These are phyloP conservation scores for Penicillium nucicola DNA, from an alignment of 495 filamentous ascomycete genomes.

Conservation along the genomic window DNA sequence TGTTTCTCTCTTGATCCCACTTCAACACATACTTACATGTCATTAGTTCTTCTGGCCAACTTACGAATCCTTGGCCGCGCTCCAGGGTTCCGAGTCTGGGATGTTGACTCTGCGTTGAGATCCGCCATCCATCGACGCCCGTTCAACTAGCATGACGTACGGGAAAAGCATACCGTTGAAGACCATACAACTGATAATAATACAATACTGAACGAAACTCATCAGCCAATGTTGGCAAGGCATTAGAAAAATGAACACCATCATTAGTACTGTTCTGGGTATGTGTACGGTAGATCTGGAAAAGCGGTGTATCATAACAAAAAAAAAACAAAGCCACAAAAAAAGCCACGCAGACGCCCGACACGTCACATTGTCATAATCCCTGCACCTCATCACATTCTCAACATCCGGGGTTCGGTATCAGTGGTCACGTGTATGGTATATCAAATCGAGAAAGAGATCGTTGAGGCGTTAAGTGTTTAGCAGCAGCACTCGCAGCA, in stretches of 20 bases:
- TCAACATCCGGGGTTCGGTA: background rate
- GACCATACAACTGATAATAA: too few relatives aligned
- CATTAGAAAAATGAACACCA: conserved; percentile 1
- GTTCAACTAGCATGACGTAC: background rate
- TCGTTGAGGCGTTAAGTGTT: background rate
- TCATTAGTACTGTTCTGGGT: conserved; percentile 11
- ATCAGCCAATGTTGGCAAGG: background rate
- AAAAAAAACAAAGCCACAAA: background rate
- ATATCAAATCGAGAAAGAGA: background rate
- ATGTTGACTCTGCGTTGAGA: conserved; percentile 26
- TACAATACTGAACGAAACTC: too few relatives aligned
- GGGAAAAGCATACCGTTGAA: background rate
- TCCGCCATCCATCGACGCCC: conserved; percentile 15
- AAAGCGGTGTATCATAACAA: background rate
- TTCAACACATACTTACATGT: background rate
- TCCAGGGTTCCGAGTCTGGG: conserved; percentile 22
- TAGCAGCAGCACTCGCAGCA: conserved; percentile 48
- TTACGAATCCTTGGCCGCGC: conserved; percentile 25
- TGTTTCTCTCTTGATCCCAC: background rate
- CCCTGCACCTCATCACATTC: too few relatives aligned
- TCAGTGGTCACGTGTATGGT: background rate
- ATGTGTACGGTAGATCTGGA: background rate
- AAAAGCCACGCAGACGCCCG: background rate
- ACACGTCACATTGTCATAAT: background rate
- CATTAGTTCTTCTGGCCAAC: conserved; percentile 20